Percentiles rank a stretch among this genome's conserved stretches.
These are phyloP conservation scores for Lagenidium sp. DNA, from an alignment of 352 stramenopile genomes.

Conservation along the genomic window DNA sequence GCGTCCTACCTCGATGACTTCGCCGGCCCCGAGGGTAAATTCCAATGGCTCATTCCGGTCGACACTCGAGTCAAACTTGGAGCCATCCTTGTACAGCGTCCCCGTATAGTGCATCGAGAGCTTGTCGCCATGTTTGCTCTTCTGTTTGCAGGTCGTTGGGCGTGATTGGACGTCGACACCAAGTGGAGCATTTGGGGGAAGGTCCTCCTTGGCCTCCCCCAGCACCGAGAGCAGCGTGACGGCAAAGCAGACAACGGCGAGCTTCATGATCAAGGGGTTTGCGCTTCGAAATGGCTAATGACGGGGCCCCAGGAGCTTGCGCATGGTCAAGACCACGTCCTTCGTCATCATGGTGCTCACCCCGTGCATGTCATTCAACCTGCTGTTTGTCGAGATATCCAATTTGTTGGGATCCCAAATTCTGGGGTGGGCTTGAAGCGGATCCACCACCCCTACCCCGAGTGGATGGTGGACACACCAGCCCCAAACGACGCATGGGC, in stretches of 20 bases:
- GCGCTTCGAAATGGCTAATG: neutral
- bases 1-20: conserved; percentile 95
- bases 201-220: conserved; percentile 56
- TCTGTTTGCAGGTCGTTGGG: conserved; percentile 52
- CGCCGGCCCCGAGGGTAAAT: conserved; percentile 90
- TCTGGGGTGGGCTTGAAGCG: too few relatives aligned
- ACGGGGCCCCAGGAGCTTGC: too few relatives aligned
- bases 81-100: conserved; percentile 92
- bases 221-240: too few relatives aligned
- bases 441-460: too few relatives aligned
- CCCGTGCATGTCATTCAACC: too few relatives aligned
- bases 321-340: too few relatives aligned
- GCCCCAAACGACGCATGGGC: too few relatives aligned
- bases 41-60: conserved; percentile 91
- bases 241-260: conserved; percentile 2
- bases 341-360: too few relatives aligned
- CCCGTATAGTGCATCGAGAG: conserved; percentile 96
- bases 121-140: conserved; percentile 76
- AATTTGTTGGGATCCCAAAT: too few relatives aligned
- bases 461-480: too few relatives aligned
- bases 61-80: conserved; percentile 96
- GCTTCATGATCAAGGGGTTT: conserved; percentile 37
- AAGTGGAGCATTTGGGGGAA: conserved; percentile 53
- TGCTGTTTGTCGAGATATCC: too few relatives aligned
- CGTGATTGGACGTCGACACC: conserved; percentile 75